phyloP scores from a whole-genome alignment of 306 rosid species.

The Cercis canadensis region DNA sequence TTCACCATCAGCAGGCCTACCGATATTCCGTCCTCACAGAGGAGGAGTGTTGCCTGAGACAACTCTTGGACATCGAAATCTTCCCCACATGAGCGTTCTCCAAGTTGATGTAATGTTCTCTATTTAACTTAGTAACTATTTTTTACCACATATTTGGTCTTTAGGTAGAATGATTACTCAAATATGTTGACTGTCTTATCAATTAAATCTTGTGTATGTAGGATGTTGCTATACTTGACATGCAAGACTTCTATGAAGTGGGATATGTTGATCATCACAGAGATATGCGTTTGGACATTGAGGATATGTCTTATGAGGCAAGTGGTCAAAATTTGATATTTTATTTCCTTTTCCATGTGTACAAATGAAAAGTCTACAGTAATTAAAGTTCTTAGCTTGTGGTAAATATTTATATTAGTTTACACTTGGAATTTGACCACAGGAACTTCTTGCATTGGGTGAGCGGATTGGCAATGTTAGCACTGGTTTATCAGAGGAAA shows the following conservation, averaged over 20 bases:
- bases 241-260: slow-evolving; percentile 61
- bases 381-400: slow-evolving; percentile 3
- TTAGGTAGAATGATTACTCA: slow-evolving; percentile 15
- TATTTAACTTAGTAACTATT: not conserved
- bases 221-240: slow-evolving; percentile 87
- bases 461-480: slow-evolving; percentile 90
- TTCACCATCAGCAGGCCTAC: slow-evolving; percentile 59
- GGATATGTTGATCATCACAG: slow-evolving; percentile 82
- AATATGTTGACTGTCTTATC: slow-evolving; percentile 24
- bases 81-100: slow-evolving; percentile 69
- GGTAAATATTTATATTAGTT: slow-evolving; percentile 8
- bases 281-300: slow-evolving; percentile 96
- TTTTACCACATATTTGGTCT: not conserved
- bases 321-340: slow-evolving; percentile 32
- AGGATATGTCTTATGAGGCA: slow-evolving; percentile 98
- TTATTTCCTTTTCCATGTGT: slow-evolving; percentile 8
- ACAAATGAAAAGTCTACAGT: slow-evolving; percentile 9
- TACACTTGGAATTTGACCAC: slow-evolving; percentile 38
- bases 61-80: slow-evolving; percentile 63
- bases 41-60: slow-evolving; percentile 60
- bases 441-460: slow-evolving; percentile 98
- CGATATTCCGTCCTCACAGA: slow-evolving; percentile 71
- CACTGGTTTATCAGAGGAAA: slow-evolving; percentile 85
- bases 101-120: slow-evolving; percentile 75
- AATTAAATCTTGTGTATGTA: slow-evolving; percentile 38